Evolutionary conservation across 768 basidiomycete species (phyloP).

Genomic region (Termitomyces eurrhizus): DNA sequence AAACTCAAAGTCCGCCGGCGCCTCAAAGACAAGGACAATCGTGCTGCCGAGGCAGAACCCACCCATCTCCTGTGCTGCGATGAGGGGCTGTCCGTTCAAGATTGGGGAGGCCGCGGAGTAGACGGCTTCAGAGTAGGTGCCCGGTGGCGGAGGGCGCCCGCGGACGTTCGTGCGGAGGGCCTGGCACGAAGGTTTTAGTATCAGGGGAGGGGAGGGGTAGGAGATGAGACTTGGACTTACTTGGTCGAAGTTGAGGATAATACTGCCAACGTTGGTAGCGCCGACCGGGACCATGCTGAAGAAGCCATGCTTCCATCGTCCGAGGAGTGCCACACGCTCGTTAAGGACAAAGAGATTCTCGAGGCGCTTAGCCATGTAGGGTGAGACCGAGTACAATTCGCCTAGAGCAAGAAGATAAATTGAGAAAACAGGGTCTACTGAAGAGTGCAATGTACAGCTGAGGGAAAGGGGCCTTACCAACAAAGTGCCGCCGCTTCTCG

Average conservation of each 20-base stretch:
- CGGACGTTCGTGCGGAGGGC: conserved; percentile 88
- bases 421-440: not conserved
- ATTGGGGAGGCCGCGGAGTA: conserved; percentile 83
- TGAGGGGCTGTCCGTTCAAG: conserved; percentile 84
- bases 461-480: conserved; percentile 48
- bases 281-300: conserved; percentile 98
- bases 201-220: conserved; percentile 1
- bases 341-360: conserved; percentile 97
- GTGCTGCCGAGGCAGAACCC: conserved; percentile 95
- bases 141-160: conserved; percentile 65
- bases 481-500: conserved; percentile 91
- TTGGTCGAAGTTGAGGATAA: conserved; percentile 93
- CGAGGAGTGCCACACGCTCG: conserved; percentile 93
- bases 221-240: conserved; percentile 27
- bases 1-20: conserved; percentile 81
- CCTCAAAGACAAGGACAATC: conserved; percentile 96
- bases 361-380: conserved; percentile 89
- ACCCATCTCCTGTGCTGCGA: conserved; percentile 92
- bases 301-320: conserved; percentile 93
- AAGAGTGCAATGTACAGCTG: not conserved
- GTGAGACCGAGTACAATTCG: conserved; percentile 94
- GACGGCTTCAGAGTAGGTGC: conserved; percentile 89
- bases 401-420: conserved; percentile 35
- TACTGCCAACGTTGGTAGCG: conserved; percentile 96
- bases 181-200: conserved; percentile 28